Conservation (phyloP, 2,329 filamentous ascomycete species). For the Thermoascus crustaceus region DNA sequence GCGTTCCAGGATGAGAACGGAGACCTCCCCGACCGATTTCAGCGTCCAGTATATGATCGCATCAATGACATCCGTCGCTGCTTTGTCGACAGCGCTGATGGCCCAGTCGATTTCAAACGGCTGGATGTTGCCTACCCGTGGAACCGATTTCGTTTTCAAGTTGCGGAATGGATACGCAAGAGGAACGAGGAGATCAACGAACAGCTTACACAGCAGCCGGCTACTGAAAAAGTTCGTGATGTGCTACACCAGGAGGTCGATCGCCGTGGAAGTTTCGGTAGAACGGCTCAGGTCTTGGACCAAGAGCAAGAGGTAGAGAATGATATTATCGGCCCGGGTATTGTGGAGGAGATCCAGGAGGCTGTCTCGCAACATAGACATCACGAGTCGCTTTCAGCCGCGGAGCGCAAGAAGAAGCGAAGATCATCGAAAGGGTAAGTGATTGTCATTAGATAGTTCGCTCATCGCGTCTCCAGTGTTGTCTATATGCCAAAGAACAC, state of each 20-base stretch:
- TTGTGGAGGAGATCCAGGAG: too few relatives aligned
- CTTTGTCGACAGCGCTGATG: slow-evolving; percentile 28
- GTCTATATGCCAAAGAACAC: too few relatives aligned
- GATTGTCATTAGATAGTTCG: too few relatives aligned
- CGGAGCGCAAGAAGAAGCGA: slow-evolving; percentile 5
- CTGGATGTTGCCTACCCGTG: slow-evolving; percentile 44
- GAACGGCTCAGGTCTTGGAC: slow-evolving; percentile 12
- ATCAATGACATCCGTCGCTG: slow-evolving; percentile 29
- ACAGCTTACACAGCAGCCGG: slow-evolving; percentile 36
- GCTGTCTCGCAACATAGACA: slow-evolving; percentile 6
- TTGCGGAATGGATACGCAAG: slow-evolving; percentile 40
- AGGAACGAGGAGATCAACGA: slow-evolving; percentile 39
- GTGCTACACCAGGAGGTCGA: slow-evolving; percentile 15
- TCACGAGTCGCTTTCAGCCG: slow-evolving; percentile 6
- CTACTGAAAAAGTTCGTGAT: slow-evolving; percentile 25
- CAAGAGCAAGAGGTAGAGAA: background rate
- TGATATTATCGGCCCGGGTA: too few relatives aligned
- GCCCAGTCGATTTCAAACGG: slow-evolving; percentile 34
- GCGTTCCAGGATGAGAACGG: slow-evolving; percentile 32
- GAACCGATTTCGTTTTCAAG: slow-evolving; percentile 38
- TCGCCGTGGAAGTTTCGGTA: slow-evolving; percentile 24
- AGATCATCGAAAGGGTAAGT: slow-evolving; percentile 15
- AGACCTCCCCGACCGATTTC: slow-evolving; percentile 27
- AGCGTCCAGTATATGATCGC: slow-evolving; percentile 28
- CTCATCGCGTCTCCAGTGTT: too few relatives aligned